A percentile compares a stretch with the other conserved stretches of the same genome.
Evolutionary conservation across 2,329 filamentous ascomycete species (phyloP).

Genomic region (Nemania abortiva): DNA sequence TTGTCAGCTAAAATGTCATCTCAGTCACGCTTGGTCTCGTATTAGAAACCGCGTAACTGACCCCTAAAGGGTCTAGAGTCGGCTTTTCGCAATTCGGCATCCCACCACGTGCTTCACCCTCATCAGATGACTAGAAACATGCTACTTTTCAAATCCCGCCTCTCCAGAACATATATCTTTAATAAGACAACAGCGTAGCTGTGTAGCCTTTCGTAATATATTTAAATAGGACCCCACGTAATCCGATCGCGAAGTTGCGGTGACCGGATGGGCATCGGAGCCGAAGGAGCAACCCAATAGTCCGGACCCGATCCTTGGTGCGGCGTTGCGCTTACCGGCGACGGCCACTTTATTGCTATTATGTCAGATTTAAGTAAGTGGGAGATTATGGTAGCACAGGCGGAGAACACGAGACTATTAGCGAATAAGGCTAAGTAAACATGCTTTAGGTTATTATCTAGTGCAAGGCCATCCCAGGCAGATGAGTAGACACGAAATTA

Average conservation of each 20-base stretch:
- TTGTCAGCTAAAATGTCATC: background rate
- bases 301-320: constrained; percentile 16
- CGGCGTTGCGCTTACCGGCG: constrained; percentile 3
- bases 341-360: background rate
- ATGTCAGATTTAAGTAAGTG: constrained; percentile 14
- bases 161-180: background rate
- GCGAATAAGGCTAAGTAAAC: constrained; percentile 2
- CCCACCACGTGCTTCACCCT: background rate
- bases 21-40: background rate
- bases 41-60: background rate
- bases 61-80: background rate
- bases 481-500: constrained; percentile 12
- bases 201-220: background rate
- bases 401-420: background rate
- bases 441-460: background rate
- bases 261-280: constrained; percentile 4
- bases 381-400: background rate
- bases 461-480: background rate
- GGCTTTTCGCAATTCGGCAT: background rate
- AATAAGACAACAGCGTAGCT: background rate
- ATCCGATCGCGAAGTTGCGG: background rate
- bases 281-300: background rate
- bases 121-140: background rate
- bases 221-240: background rate
- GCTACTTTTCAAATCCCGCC: background rate